phyloP scores from a whole-genome alignment of 371 early-diverging fungal species.

The Homolaphlyctis polyrhiza region DNA sequence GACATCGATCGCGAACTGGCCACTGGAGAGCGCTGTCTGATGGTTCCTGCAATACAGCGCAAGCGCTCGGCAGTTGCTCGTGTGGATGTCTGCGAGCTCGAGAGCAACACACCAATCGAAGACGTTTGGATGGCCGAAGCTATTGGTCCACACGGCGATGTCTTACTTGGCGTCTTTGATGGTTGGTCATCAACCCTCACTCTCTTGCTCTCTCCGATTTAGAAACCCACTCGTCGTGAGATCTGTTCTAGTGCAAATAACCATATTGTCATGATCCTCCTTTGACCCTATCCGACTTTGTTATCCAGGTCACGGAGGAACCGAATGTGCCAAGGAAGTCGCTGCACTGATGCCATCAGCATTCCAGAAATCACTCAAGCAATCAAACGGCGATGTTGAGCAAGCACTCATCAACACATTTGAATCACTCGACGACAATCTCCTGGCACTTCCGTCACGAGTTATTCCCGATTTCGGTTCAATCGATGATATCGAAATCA shows the following conservation, averaged over 20 bases:
- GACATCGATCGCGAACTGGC: too few relatives aligned
- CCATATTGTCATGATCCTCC: too few relatives aligned
- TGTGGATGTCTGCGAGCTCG: conserved; percentile 1
- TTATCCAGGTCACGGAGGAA: not conserved
- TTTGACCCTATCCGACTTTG: not conserved
- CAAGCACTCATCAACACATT: not conserved
- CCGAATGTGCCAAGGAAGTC: not conserved
- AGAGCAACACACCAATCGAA: not conserved
- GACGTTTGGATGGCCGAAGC: not conserved
- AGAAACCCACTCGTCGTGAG: too few relatives aligned
- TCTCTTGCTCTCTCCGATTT: too few relatives aligned
- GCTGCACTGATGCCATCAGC: not conserved
- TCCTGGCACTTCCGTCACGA: not conserved
- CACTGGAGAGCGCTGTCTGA: too few relatives aligned
- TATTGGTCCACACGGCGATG: not conserved
- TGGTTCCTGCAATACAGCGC: too few relatives aligned
- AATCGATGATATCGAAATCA: not conserved
- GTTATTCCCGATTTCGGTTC: not conserved
- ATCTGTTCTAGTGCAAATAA: too few relatives aligned
- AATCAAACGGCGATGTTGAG: not conserved
- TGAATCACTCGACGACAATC: not conserved
- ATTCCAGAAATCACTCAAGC: not conserved
- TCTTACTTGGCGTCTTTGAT: not conserved
- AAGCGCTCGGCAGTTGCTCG: not conserved
- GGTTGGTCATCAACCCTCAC: too few relatives aligned